A percentile compares a stretch with the other conserved stretches of the same genome.
These are phyloP conservation scores for Plicaturopsis crispa DNA, from an alignment of 768 basidiomycete species.

Conservation along the genomic window DNA sequence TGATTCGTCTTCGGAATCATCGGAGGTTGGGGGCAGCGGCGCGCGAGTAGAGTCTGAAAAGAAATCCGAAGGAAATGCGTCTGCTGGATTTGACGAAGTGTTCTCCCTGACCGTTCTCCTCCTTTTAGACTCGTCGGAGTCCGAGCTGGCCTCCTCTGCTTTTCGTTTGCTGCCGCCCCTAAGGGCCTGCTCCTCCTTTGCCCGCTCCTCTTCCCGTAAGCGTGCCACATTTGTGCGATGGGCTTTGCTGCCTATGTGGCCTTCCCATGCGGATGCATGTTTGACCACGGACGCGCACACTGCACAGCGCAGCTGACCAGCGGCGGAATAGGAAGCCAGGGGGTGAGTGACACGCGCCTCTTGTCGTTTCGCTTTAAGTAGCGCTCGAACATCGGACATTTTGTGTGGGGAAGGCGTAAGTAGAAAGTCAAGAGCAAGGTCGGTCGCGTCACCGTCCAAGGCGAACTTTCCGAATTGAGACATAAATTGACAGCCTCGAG, in stretches of 20 bases:
- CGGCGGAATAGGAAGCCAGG: slow-evolving; percentile 56
- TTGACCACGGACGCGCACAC: slow-evolving; percentile 61
- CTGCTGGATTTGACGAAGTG: slow-evolving; percentile 18
- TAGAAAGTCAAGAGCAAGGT: too few relatives aligned
- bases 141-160: slow-evolving; percentile 23
- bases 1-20: slow-evolving; percentile 38
- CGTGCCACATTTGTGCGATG: slow-evolving; percentile 64
- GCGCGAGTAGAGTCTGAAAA: slow-evolving; percentile 70
- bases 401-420: too few relatives aligned
- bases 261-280: slow-evolving; percentile 80
- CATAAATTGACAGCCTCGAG: too few relatives aligned
- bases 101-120: slow-evolving; percentile 19
- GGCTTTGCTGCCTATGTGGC: slow-evolving; percentile 74
- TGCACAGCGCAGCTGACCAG: slow-evolving; percentile 63
- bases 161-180: slow-evolving; percentile 22
- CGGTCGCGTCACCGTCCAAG: too few relatives aligned
- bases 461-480: too few relatives aligned
- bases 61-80: slow-evolving; percentile 57
- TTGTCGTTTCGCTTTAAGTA: slow-evolving; percentile 79
- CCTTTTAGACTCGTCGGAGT: slow-evolving; percentile 19
- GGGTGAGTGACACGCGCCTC: slow-evolving; percentile 69
- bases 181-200: slow-evolving; percentile 26
- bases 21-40: slow-evolving; percentile 24
- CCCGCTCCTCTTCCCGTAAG: slow-evolving; percentile 46
- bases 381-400: slow-evolving; percentile 77